phyloP scores from a whole-genome alignment of 2,329 filamentous ascomycete genomes.

The Coniochaeta ligniaria region DNA sequence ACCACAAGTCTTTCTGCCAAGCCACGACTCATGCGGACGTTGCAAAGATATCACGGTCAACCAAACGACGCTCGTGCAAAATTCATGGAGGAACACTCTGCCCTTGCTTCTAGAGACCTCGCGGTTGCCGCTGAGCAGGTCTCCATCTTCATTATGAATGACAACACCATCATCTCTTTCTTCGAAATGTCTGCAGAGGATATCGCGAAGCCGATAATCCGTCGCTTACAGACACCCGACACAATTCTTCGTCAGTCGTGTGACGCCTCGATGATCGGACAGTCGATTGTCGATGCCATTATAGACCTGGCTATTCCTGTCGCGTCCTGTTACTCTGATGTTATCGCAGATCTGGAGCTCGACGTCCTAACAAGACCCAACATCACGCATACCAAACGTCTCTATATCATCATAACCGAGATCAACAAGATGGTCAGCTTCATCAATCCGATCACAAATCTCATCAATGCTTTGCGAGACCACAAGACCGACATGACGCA shows the following conservation, averaged over 20 bases:
- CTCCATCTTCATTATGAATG: slow-evolving; percentile 77
- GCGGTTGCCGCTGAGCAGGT: slow-evolving; percentile 88
- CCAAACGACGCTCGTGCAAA: slow-evolving; percentile 76
- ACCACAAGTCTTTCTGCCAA: background rate
- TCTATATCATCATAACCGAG: slow-evolving; percentile 77
- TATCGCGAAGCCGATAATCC: slow-evolving; percentile 76
- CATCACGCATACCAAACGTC: slow-evolving; percentile 68
- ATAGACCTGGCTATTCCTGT: slow-evolving; percentile 88
- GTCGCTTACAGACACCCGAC: slow-evolving; percentile 65
- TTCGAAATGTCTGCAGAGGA: slow-evolving; percentile 87
- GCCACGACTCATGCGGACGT: slow-evolving; percentile 40
- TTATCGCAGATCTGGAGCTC: slow-evolving; percentile 81
- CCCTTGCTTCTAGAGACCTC: slow-evolving; percentile 60
- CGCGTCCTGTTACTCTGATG: slow-evolving; percentile 77
- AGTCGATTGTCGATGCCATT: slow-evolving; percentile 88
- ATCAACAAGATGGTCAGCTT: slow-evolving; percentile 80
- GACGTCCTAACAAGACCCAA: slow-evolving; percentile 79
- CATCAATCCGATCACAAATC: slow-evolving; percentile 74
- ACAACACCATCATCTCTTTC: slow-evolving; percentile 93
- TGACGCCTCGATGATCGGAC: slow-evolving; percentile 81
- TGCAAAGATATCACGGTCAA: slow-evolving; percentile 78
- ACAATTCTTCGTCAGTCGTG: slow-evolving; percentile 81
- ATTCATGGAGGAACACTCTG: slow-evolving; percentile 83
- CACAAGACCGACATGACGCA: slow-evolving; percentile 57
- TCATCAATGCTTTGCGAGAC: slow-evolving; percentile 85